Evolutionary conservation across 352 stramenopile species (phyloP).

Genomic region (Globisporangium uncinulatum): DNA sequence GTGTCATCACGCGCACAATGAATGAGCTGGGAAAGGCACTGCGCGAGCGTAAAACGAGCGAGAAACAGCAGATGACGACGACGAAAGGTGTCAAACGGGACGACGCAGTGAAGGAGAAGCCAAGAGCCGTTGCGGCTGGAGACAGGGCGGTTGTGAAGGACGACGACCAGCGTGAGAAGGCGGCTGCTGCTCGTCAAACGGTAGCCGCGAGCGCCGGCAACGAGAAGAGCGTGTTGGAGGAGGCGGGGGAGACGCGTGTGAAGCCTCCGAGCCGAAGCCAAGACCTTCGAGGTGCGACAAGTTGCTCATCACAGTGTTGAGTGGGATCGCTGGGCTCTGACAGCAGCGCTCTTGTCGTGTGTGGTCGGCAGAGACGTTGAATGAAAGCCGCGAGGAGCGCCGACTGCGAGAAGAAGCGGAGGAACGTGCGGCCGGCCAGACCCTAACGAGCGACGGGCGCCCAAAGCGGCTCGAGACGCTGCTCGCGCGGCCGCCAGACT

Average conservation of each 20-base stretch:
- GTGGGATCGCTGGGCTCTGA: not conserved
- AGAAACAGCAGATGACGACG: not conserved
- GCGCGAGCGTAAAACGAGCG: constrained; percentile 17
- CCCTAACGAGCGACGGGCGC: no score
- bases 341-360: not conserved
- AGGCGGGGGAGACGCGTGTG: not conserved
- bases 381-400: constrained; percentile 1
- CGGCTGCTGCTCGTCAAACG: not conserved
- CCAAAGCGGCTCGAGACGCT: constrained; percentile 4
- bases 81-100: no score
- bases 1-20: constrained; percentile 57
- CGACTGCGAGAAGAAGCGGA: constrained; percentile 5
- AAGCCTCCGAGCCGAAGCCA: not conserved
- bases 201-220: not conserved
- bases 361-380: not conserved
- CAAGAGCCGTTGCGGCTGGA: no score
- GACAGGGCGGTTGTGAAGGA: not conserved
- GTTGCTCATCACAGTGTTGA: not conserved
- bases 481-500: not conserved
- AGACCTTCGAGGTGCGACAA: not conserved
- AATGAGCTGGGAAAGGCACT: constrained; percentile 45
- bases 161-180: not conserved
- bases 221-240: no score
- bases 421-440: constrained; percentile 1
- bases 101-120: no score